A percentile compares a stretch with the other conserved stretches of the same genome.
These are phyloP conservation scores for Dictyostelium purpureum DNA, from an alignment of 78 protist genomes.

Conservation along the genomic window DNA sequence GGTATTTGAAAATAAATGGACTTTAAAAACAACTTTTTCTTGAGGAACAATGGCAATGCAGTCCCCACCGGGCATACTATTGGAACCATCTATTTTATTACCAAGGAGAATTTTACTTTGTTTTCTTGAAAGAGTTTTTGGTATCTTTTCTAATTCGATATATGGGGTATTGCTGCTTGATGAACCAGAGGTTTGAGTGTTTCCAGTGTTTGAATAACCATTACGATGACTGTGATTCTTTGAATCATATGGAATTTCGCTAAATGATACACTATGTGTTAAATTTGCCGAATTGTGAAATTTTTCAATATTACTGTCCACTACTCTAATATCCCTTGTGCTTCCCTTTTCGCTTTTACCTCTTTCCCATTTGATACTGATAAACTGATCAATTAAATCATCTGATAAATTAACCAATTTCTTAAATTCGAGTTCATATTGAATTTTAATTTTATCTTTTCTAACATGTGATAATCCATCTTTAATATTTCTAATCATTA, in stretches of 20 bases:
- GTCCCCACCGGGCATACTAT: constrained; percentile 18
- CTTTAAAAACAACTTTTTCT: constrained; percentile 10
- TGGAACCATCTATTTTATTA: constrained; percentile 33
- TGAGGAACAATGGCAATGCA: neutral
- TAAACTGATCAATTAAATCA: constrained; percentile 19
- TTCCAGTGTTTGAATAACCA: neutral
- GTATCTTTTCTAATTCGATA: constrained; percentile 15
- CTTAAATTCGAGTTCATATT: constrained; percentile 50
- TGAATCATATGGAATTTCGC: no score
- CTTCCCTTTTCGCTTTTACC: constrained; percentile 45
- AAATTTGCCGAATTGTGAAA: neutral
- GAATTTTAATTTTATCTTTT: constrained; percentile 53
- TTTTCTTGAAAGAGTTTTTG: constrained; percentile 30
- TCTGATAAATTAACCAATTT: neutral
- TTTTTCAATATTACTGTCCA: neutral
- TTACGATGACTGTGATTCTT: neutral
- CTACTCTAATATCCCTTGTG: constrained; percentile 6
- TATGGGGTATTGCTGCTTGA: neutral
- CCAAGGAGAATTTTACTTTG: constrained; percentile 57
- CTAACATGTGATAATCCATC: constrained; percentile 62
- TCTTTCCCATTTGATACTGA: constrained; percentile 29
- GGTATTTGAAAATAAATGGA: constrained; percentile 32
- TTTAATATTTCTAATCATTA: constrained; percentile 60
- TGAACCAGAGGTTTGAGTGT: neutral
- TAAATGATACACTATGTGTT: neutral